These are phyloP conservation scores for Botrytis squamosa DNA, from an alignment of 2,329 filamentous ascomycete species.

Conservation along the genomic window DNA sequence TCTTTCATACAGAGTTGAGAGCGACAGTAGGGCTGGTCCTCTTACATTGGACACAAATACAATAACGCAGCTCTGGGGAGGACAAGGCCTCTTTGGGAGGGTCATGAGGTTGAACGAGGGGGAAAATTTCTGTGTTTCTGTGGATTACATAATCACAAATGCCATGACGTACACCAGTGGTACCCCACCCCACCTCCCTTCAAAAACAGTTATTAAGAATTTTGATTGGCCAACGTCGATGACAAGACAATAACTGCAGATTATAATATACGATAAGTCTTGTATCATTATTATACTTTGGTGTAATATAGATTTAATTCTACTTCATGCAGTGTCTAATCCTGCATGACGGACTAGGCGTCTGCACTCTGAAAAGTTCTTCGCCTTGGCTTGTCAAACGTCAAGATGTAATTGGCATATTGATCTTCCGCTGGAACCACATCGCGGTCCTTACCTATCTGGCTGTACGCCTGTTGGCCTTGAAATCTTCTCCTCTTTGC, in stretches of 20 bases:
- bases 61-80: background rate
- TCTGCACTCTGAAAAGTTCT: constrained; percentile 2
- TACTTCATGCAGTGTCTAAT: background rate
- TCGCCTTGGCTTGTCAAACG: background rate
- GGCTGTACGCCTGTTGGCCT: background rate
- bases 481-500: background rate
- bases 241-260: background rate
- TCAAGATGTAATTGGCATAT: background rate
- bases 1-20: background rate
- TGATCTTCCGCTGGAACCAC: background rate
- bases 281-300: background rate
- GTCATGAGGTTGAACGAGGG: background rate
- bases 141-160: constrained; percentile 1
- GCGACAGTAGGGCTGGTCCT: background rate
- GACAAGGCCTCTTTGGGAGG: background rate
- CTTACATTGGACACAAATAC: background rate
- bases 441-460: background rate
- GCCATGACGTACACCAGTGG: background rate
- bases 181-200: background rate
- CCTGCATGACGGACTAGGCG: background rate
- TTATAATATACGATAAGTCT: background rate
- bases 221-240: background rate
- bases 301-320: background rate
- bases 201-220: background rate
- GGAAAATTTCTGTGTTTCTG: background rate